Conservation (phyloP, 306 rosid species). For the Luffa acutangula region DNA sequence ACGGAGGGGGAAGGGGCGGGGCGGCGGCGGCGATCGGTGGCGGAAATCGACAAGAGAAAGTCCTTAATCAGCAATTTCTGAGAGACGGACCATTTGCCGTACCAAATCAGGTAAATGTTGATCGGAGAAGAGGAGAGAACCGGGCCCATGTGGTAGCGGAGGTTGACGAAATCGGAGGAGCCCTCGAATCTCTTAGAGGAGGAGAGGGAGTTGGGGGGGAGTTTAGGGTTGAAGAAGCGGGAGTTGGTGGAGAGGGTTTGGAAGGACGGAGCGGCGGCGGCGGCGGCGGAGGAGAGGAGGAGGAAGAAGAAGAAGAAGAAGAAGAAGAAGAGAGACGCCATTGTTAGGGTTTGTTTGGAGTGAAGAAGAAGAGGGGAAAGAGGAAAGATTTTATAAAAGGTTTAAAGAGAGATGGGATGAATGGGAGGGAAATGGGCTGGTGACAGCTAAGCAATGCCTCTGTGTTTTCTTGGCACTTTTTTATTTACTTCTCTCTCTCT, state of each 20-base stretch:
- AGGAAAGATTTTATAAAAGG: not conserved
- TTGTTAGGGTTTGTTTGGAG: not conserved
- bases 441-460: slow-evolving; percentile 4
- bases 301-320: not conserved
- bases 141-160: slow-evolving; percentile 95
- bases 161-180: slow-evolving; percentile 61
- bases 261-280: not conserved
- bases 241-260: slow-evolving; percentile 30
- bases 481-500: not conserved
- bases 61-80: slow-evolving; percentile 55
- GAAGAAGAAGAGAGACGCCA: not conserved
- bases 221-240: slow-evolving; percentile 46
- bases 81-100: slow-evolving; percentile 57
- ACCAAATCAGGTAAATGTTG: slow-evolving; percentile 83
- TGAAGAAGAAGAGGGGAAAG: not conserved
- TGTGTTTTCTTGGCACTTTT: not conserved
- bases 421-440: slow-evolving; percentile 19
- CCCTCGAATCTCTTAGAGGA: slow-evolving; percentile 76
- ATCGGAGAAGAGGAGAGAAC: slow-evolving; percentile 68
- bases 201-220: slow-evolving; percentile 64
- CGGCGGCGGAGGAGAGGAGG: not conserved
- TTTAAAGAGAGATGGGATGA: not conserved
- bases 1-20: slow-evolving; percentile 57
- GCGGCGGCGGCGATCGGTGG: slow-evolving; percentile 16
- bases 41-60: slow-evolving; percentile 60